Conservation (phyloP, 108 stramenopile genomes). For the Nannochloropsis granulata region DNA sequence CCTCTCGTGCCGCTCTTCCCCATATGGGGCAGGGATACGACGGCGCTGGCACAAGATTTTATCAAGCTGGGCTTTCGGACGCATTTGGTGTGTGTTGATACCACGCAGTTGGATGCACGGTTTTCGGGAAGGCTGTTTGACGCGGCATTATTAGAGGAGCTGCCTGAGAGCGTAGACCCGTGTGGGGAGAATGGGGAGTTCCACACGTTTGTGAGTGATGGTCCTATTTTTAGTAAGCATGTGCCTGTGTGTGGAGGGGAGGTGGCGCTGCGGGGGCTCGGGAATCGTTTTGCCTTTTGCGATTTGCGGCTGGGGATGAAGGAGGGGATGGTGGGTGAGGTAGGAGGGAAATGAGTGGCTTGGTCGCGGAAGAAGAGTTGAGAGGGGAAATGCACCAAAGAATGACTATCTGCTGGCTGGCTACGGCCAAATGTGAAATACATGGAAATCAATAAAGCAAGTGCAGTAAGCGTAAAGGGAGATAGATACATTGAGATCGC, state of each 20-base stretch:
- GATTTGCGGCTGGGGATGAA: neutral
- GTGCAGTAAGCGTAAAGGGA: too few species aligned
- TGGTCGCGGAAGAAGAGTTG: too few species aligned
- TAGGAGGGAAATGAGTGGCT: too few species aligned
- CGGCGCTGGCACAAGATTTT: neutral
- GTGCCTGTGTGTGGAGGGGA: neutral
- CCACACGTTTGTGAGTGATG: neutral
- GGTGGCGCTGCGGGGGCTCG: neutral
- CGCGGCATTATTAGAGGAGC: neutral
- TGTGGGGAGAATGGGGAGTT: neutral
- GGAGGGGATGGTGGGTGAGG: neutral
- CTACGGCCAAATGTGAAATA: too few species aligned
- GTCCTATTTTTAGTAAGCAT: neutral
- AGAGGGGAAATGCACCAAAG: too few species aligned
- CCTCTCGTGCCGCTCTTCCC: neutral
- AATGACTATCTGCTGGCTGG: too few species aligned
- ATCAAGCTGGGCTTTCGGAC: neutral
- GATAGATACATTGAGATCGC: too few species aligned
- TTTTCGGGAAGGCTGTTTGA: neutral
- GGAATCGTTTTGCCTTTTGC: neutral
- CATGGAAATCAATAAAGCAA: too few species aligned
- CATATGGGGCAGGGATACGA: neutral
- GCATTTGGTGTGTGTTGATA: neutral
- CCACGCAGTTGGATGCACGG: neutral
- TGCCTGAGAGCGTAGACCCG: neutral